phyloP scores from a whole-genome alignment of 176 grass and related monocot genomes.

The Poa pratensis region DNA sequence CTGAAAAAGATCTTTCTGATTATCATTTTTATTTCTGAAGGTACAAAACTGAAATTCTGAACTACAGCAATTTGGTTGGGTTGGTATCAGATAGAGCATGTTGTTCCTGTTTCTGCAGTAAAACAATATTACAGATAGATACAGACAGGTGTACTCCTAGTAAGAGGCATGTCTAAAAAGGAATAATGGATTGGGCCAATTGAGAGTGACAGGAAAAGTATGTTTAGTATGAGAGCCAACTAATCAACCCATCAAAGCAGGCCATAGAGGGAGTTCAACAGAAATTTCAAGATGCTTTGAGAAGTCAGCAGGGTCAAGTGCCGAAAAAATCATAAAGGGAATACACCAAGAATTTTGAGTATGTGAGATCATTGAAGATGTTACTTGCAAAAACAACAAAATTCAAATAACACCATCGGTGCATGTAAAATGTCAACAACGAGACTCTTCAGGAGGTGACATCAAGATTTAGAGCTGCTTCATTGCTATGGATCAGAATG shows the following conservation, averaged over 20 bases:
- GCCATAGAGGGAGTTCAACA: too few species aligned
- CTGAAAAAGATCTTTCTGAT: not conserved
- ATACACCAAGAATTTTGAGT: not conserved
- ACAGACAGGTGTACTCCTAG: not conserved
- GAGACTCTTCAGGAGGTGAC: too few species aligned
- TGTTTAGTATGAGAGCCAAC: not conserved
- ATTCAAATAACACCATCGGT: not conserved
- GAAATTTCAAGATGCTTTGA: too few species aligned
- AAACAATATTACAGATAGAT: conserved; percentile 8
- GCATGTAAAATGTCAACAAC: conserved; percentile 12
- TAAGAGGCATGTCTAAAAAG: conserved; percentile 5
- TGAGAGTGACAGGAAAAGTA: not conserved
- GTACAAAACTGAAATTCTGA: not conserved
- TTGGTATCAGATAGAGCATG: conserved; percentile 1
- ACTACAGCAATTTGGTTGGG: not conserved
- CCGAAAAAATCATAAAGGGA: not conserved
- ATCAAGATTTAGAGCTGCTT: not conserved
- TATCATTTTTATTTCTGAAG: not conserved
- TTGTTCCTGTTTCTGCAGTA: not conserved
- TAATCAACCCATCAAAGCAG: too few species aligned
- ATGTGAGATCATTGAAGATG: not conserved
- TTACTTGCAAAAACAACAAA: not conserved
- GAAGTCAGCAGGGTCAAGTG: too few species aligned
- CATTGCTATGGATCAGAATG: not conserved
- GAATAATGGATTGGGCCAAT: not conserved